These are phyloP conservation scores for Dioscorea alata DNA, from an alignment of 106 monocot species.

Conservation along the genomic window DNA sequence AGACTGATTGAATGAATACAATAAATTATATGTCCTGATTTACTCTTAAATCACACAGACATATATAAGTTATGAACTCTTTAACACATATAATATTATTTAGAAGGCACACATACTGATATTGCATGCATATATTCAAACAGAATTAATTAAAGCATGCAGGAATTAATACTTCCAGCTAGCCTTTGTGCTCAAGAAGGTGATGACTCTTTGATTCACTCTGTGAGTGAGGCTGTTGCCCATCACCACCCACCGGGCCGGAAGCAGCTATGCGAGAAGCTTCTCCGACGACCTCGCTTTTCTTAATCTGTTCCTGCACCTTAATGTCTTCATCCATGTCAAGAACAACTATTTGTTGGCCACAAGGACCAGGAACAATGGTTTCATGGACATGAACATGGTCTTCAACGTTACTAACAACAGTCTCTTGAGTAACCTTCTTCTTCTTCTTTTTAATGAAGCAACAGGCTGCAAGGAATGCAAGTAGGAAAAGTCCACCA, in stretches of 20 bases:
- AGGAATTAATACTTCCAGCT: background rate
- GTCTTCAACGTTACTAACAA: slow-evolving; percentile 36
- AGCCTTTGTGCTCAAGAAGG: background rate
- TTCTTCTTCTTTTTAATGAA: slow-evolving; percentile 67
- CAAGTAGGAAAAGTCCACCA: slow-evolving; percentile 64
- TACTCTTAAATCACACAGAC: no score
- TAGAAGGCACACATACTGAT: background rate
- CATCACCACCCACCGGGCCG: background rate
- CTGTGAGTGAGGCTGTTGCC: slow-evolving; percentile 9
- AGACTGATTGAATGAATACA: no score
- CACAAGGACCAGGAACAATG: slow-evolving; percentile 40
- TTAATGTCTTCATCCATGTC: slow-evolving; percentile 53
- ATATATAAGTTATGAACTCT: no score
- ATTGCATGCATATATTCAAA: background rate
- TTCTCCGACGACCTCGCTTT: slow-evolving; percentile 17
- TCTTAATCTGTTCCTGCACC: slow-evolving; percentile 31
- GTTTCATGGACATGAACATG: slow-evolving; percentile 49
- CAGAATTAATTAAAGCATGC: background rate
- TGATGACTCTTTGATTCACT: background rate
- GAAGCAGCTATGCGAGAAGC: background rate
- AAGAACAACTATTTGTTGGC: slow-evolving; percentile 21
- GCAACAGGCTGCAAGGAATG: slow-evolving; percentile 63
- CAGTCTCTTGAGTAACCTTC: slow-evolving; percentile 16
- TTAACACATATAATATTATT: no score
- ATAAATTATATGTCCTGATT: no score